Base-by-base conservation (phyloP, 83 land plant species). In the Diphasiastrum complanatum region DNA sequence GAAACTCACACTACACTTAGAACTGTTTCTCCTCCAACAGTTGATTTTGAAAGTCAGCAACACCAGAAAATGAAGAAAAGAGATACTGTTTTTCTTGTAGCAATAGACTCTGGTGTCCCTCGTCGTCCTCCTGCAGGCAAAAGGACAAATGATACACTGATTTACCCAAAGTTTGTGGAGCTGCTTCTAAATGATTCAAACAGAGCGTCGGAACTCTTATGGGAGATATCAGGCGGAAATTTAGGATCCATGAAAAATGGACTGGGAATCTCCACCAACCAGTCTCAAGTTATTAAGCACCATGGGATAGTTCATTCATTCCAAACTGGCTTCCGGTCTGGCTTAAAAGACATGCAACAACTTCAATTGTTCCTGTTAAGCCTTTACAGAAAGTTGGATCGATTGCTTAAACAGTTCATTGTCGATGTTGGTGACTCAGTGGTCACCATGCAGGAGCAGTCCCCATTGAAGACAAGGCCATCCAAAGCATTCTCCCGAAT, bases 51-150 rank as follows among this genome's bases (percentile, higher is more conserved):
- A 28, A 54, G 51, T 31, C 51, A 47, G 33, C 33, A n/a, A 27
- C 41, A 37, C 0, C 61, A 61, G 64, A 59, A 69, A 45, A 30
- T 47, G 24, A 41, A 51, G 4, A 28, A 22, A 35, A 37, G 16
- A 32, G 4, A 1, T 59, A 56, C 61, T 68, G 64, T 72, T 47
- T 70, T 79, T 40, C 74, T 87, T 60, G 81, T 89, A 33, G 96
- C 89, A 5, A 93, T 93, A 47, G 99, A 93, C 64, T 89, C 99
- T 19, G 96, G 92, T 26, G 92, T 93, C 64, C 89, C 99, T 37
- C 92, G 96, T 3, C 74, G 99, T 19, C 99, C 96, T 47, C 99
- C 99, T 36, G 86, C 86, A 20, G 83, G 83, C 38, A 93, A 89
- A 78, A 77, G 85, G 46, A 75, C 81, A 29, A 68, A 72, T 64